These are phyloP conservation scores for Boletus eberwhitei DNA, from an alignment of 768 basidiomycete genomes.

Conservation along the genomic window DNA sequence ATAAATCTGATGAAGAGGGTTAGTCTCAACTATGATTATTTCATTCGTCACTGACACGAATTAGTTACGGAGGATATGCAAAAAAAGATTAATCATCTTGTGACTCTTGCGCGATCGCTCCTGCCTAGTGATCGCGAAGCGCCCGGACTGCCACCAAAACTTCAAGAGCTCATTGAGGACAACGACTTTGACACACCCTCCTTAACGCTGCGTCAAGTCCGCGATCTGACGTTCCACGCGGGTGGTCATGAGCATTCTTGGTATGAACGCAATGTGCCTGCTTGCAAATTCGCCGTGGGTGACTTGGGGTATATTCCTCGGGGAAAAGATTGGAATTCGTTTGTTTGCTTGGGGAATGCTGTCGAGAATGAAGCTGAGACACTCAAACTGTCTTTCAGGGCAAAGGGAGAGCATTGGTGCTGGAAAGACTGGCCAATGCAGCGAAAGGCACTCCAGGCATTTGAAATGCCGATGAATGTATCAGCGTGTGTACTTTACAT, in stretches of 20 bases:
- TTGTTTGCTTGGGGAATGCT: constrained; percentile 40
- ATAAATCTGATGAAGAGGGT: constrained; percentile 23
- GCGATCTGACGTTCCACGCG: constrained; percentile 36
- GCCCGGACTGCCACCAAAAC: constrained; percentile 29
- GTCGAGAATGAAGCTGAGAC: constrained; percentile 27
- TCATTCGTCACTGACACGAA: constrained; percentile 1
- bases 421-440: constrained; percentile 35
- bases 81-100: constrained; percentile 40
- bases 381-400: constrained; percentile 21
- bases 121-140: constrained; percentile 36
- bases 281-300: constrained; percentile 40
- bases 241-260: constrained; percentile 39
- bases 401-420: constrained; percentile 35
- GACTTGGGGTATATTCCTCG: constrained; percentile 44
- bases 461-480: constrained; percentile 29
- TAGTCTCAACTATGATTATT: neutral
- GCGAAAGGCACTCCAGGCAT: constrained; percentile 33
- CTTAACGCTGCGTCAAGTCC: constrained; percentile 37
- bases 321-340: constrained; percentile 36
- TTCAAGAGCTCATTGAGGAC: constrained; percentile 35
- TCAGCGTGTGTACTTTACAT: constrained; percentile 29
- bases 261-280: constrained; percentile 39
- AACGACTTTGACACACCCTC: constrained; percentile 26
- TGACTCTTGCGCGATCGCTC: constrained; percentile 37
- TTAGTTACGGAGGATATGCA: constrained; percentile 35